Conservation (phyloP, 2,329 filamentous ascomycete genomes). For the Plenodomus tracheiphilus region DNA sequence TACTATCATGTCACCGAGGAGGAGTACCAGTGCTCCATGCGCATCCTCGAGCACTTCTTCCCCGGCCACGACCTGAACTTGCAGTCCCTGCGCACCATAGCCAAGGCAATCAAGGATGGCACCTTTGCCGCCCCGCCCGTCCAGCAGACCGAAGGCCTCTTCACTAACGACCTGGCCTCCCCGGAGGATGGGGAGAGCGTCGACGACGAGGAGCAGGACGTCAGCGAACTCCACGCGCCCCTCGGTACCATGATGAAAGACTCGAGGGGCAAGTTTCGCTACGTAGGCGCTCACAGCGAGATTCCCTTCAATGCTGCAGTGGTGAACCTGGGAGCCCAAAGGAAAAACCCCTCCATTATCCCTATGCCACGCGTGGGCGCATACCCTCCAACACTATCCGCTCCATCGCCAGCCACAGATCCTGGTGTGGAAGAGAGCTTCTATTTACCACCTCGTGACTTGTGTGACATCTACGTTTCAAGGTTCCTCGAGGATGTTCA, state of each 20-base stretch:
- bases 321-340: constrained; percentile 30
- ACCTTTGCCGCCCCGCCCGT: constrained; percentile 27
- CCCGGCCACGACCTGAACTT: constrained; percentile 43
- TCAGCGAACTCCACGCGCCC: constrained; percentile 42
- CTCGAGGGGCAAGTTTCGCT: constrained; percentile 38
- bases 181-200: constrained; percentile 28
- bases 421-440: constrained; percentile 19
- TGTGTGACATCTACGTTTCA: constrained; percentile 37
- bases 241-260: constrained; percentile 45
- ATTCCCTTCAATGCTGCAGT: constrained; percentile 45
- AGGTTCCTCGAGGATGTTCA: constrained; percentile 43
- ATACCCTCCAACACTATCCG: constrained; percentile 35
- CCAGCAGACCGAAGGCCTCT: constrained; percentile 27
- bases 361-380: constrained; percentile 32
- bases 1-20: constrained; percentile 47
- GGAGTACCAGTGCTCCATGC: constrained; percentile 44
- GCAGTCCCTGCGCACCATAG: constrained; percentile 36
- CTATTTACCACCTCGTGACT: constrained; percentile 36
- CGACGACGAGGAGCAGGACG: constrained; percentile 32
- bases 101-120: constrained; percentile 38
- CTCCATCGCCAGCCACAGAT: constrained; percentile 22
- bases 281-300: constrained; percentile 43
- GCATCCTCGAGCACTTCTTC: constrained; percentile 43
- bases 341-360: constrained; percentile 33
- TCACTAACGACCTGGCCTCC: constrained; percentile 22